Percentiles rank a stretch among this genome's conserved stretches.
phyloP scores from a whole-genome alignment of 768 basidiomycete species.

The Boletus insuetus region DNA sequence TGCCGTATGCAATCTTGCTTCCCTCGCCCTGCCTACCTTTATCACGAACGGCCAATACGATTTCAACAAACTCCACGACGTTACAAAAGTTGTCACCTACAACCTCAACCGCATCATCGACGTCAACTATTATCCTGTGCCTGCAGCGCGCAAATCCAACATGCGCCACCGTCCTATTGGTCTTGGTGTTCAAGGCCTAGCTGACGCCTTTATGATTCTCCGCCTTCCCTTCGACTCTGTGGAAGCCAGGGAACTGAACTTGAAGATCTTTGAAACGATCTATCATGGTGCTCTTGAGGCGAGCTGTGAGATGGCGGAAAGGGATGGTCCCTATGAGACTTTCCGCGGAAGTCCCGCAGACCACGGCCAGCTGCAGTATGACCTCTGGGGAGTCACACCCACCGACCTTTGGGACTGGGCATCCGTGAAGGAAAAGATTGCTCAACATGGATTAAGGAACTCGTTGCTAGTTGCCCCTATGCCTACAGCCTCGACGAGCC shows the following conservation, averaged over 20 bases:
- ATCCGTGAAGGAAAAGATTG: conserved; percentile 81
- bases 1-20: conserved; percentile 98
- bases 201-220: conserved; percentile 96
- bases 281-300: conserved; percentile 94
- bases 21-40: conserved; percentile 91
- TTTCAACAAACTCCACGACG: conserved; percentile 93
- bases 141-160: conserved; percentile 89
- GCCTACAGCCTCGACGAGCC: conserved; percentile 98
- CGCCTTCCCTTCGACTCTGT: conserved; percentile 93
- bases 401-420: conserved; percentile 94
- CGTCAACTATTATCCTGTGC: conserved; percentile 92
- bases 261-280: conserved; percentile 98
- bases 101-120: conserved; percentile 96
- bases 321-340: conserved; percentile 81
- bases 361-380: conserved; percentile 86
- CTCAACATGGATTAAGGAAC: conserved; percentile 79
- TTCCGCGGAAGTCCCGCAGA: conserved; percentile 90
- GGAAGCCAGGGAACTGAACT: conserved; percentile 84
- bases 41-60: conserved; percentile 81
- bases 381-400: conserved; percentile 92
- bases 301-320: conserved; percentile 80
- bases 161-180: conserved; percentile 98
- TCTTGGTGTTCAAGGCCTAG: conserved; percentile 95
- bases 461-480: conserved; percentile 93
- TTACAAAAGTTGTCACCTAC: conserved; percentile 86